Evolutionary conservation across 306 rosid species (phyloP).

Genomic region (Vigna radiata): DNA sequence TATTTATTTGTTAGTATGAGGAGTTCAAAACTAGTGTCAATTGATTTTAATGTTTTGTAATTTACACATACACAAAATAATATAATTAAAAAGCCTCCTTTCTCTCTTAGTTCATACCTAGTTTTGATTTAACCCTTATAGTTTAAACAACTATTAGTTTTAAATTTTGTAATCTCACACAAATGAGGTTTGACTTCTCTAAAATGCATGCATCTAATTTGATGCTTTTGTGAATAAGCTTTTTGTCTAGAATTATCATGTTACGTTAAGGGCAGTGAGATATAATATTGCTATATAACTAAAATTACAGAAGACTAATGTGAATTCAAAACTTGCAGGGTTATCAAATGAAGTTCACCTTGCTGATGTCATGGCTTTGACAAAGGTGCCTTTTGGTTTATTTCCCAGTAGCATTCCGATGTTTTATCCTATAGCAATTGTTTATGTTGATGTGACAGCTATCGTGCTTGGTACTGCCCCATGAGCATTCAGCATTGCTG

Average conservation of each 20-base stretch:
- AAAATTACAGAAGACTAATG: conserved; percentile 32
- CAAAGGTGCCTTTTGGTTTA: conserved; percentile 63
- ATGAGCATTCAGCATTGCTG: conserved; percentile 67
- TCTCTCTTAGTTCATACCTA: too few relatives aligned
- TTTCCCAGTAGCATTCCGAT: conserved; percentile 26
- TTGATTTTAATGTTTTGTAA: too few relatives aligned
- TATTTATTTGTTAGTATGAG: too few relatives aligned
- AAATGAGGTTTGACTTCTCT: background rate
- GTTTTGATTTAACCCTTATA: background rate
- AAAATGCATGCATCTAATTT: background rate
- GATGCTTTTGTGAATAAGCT: conserved; percentile 17
- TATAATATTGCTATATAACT: conserved; percentile 32
- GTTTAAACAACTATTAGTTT: background rate
- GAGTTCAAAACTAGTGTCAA: too few relatives aligned
- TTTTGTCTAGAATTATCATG: conserved; percentile 30
- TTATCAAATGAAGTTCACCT: conserved; percentile 61
- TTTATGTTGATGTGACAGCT: conserved; percentile 66
- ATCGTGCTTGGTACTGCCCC: conserved; percentile 80
- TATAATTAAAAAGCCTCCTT: too few relatives aligned
- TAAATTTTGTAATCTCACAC: background rate
- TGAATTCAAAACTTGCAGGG: conserved; percentile 57
- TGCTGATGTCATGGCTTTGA: conserved; percentile 76
- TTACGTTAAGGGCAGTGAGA: background rate
- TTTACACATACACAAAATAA: too few relatives aligned
- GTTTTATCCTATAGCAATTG: conserved; percentile 26